Base-by-base conservation (phyloP, 257 asterid species). In the Prunella vulgaris region DNA sequence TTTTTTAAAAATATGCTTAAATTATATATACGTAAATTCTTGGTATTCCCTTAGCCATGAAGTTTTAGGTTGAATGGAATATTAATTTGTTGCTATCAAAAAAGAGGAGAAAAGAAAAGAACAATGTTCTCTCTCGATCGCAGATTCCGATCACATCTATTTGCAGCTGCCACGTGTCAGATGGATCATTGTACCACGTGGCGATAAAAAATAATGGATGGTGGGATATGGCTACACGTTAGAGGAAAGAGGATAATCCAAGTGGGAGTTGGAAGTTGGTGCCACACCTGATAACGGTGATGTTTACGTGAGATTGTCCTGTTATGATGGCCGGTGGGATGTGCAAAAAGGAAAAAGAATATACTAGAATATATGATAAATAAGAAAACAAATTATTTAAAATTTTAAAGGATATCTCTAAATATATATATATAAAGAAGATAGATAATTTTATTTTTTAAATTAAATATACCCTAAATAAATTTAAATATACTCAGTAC, bases 261-360 rank as follows among this genome's bases (percentile, higher is more conserved):
- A 25, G 49, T 28, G 14, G 72, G 37, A 46, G 70, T 53, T 63
- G 57, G 77, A 13, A 53, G 58, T 42, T 1, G 8, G 21, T 44
- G 5, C 14, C 24, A 12, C 33, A 18, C 61, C 20, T 17, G 68
- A 60, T 38, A 21, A 51, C 22, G 21, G 27, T 52, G 2, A 33
- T 33, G 40, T 33, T 33, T 33, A 33, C 40, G 2, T 33, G 40
- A 5, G 46, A 64, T 53, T 18, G 40, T 25, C 40, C 40, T 1
- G 10, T 33, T 59, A 7, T 30, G 49, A 40, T 12, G 80, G 77
- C 35, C 77, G 77, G 74, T 71, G 80, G 74, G 44, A 56, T 66
- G 33, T 49, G 73, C 33, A 51, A 77, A 64, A 27, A 3, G 2
- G 5, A 20, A 51, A 57, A 64, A 46, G 64, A 24, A 32, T 5